Evolutionary conservation across 2,329 filamentous ascomycete genomes (phyloP), one percentile per base, ranked within the genome.

Genomic region (Metarhizium album): DNA sequence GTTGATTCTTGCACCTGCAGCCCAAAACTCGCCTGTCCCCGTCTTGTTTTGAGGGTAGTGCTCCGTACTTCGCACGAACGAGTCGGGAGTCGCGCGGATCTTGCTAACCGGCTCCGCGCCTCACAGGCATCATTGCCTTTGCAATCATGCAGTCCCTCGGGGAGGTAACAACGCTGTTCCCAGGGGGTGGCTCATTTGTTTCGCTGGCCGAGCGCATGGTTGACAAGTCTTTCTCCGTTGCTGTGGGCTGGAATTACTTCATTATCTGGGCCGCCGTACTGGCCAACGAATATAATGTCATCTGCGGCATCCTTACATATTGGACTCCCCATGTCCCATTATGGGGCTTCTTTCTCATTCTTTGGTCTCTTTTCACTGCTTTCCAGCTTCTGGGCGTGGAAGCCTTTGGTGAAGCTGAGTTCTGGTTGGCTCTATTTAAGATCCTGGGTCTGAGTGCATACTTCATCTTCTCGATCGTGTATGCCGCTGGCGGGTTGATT

Each of bases 361-460:
- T 89, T 57, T 89, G 85, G 81, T 76, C 81, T n/a, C 67, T 80
- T 0, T 86, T 90, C 55, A 72, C 83, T 1, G 73, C 69, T 0
- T 80, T 89, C 52, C 86, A 89, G 59, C 73, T 89, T 33, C 70
- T 89, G 1, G 84, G 84, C 1, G 82, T 90, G 1, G 79, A 83
- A 58, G 80, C 83, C 3, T 90, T 89, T 62, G 86, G 86, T 14
- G 86, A 90, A 62, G 80, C 84, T 9, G 87, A 91, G 61, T 89
- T 90, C 61, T 90, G 85, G 84, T 77, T 90, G 51, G 83, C 85
- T 1, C 74, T 84, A 16, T 67, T 89, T 61, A 90, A 90, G 62
- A 75, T 90, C 4, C 63, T 82, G 3, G 83, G 84, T 1, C 69
- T 90, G 1, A 69, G 85, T 2, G 84, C 84, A 1, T 87, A 85